Evolutionary conservation across 352 stramenopile species (phyloP), one percentile per base, ranked within the genome.

Genomic region (Chrysophaeum taylorii): DNA sequence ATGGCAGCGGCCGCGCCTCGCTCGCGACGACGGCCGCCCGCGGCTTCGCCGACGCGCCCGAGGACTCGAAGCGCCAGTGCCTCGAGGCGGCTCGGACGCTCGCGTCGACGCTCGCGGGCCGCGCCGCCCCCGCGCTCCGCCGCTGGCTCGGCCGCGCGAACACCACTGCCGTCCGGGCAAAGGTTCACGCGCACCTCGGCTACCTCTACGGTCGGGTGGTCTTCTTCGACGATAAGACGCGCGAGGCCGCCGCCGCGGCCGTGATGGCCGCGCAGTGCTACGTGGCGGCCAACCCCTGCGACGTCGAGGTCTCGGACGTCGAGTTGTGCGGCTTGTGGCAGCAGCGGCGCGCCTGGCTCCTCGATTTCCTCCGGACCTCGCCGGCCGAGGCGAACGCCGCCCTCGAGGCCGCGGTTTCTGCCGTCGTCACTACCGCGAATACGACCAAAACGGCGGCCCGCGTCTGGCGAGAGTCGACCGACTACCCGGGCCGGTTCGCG

Each of bases 221-320:
- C 2, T 7, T 2, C 33, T 9, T 7, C 31, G 52, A 63, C 25
- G 50, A 2, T 5, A 31, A 4, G 27, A 23, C 45, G 9, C 27
- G 41, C 33, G 4, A 4, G 53, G 53, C 16, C 29, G 23, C 29
- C 4, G 53, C 53, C 4, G 41, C 15, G n/a, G 35, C 57, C 31
- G 2, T 66, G 31, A 31, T 66, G 33, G 14, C 7, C 1, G 57
- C 57, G 33, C 57, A 66, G 57, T 66, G 57, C 57, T 66, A 45
- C 57, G 18, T 66, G 12, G 57, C 31, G 2, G 57, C 57, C 18
- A 45, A 66, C n/a, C 7, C 45, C 18, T 12, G 5, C 12, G 2
- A 9, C 12, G 33, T 66, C 57, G 57, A 36, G 16, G 18, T 66
- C 33, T 21, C 7, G 33, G 57, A 66, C 21, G 18, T 7, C 33